Percentiles rank a stretch among this genome's conserved stretches.
phyloP scores from a whole-genome alignment of 2,329 filamentous ascomycete genomes.

The Akanthomyces dipterigenus region DNA sequence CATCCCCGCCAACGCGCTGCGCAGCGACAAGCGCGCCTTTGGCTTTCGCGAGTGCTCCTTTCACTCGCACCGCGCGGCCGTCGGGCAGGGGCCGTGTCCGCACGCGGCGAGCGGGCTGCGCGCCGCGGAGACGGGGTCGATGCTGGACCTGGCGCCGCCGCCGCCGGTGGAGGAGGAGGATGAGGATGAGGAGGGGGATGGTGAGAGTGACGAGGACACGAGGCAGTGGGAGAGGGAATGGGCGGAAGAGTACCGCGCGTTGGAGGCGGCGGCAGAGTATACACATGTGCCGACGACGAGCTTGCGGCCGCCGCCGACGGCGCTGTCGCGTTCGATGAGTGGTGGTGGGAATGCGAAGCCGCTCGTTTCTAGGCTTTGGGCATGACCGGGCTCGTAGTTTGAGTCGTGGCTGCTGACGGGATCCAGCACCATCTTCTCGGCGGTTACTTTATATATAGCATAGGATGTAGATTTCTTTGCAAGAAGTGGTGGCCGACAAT shows the following conservation, averaged over 20 bases:
- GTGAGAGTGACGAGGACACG: neutral
- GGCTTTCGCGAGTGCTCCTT: conserved; percentile 57
- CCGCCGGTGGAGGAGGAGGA: neutral
- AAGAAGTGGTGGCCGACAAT: too few relatives aligned
- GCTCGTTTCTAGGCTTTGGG: conserved; percentile 3
- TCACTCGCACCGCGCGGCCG: conserved; percentile 48
- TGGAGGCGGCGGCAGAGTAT: neutral
- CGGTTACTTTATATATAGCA: too few relatives aligned
- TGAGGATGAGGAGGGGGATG: neutral
- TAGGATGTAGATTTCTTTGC: too few relatives aligned
- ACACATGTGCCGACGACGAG: conserved; percentile 3
- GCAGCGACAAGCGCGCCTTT: conserved; percentile 50
- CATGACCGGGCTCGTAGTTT: too few relatives aligned
- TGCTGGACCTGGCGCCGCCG: conserved; percentile 7
- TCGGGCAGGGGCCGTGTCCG: conserved; percentile 49
- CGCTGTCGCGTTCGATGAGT: neutral
- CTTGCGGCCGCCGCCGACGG: neutral
- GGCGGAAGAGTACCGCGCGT: neutral
- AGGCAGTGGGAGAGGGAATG: conserved; percentile 9
- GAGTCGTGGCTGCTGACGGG: too few relatives aligned
- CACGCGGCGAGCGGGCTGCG: conserved; percentile 24
- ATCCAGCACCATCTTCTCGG: too few relatives aligned
- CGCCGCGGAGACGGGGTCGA: neutral
- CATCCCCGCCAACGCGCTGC: conserved; percentile 48
- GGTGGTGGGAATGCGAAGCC: neutral